phyloP scores from a whole-genome alignment of 176 grass and related monocot species.

The Cenchrus americanus region DNA sequence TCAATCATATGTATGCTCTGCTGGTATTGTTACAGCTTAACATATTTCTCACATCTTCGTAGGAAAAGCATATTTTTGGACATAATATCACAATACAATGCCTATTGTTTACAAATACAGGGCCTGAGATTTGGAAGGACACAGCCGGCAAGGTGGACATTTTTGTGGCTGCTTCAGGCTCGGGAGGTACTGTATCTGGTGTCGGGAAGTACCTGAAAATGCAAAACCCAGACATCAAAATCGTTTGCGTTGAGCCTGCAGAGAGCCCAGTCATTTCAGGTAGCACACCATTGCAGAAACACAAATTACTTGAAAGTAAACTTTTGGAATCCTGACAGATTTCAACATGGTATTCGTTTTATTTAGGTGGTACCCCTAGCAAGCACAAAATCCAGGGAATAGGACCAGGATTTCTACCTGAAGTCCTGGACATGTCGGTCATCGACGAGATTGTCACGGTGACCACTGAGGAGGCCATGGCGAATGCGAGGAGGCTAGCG shows the following conservation, averaged over 20 bases:
- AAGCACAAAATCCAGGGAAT: conserved; percentile 89
- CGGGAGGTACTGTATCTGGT: conserved; percentile 73
- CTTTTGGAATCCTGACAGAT: background rate
- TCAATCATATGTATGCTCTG: background rate
- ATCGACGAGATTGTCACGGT: conserved; percentile 72
- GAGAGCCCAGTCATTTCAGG: conserved; percentile 80
- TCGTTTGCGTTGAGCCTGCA: conserved; percentile 72
- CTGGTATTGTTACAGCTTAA: background rate
- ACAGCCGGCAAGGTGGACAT: conserved; percentile 62
- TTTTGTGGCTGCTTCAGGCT: conserved; percentile 57
- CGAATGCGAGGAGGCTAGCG: conserved; percentile 73
- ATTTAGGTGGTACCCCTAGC: conserved; percentile 60
- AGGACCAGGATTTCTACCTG: conserved; percentile 65
- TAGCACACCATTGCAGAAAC: background rate
- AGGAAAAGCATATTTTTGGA: too few relatives aligned
- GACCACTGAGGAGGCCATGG: conserved; percentile 65
- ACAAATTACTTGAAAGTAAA: background rate
- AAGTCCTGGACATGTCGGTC: conserved; percentile 62
- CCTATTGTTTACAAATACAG: conserved; percentile 20
- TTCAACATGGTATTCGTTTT: background rate
- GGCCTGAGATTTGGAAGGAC: conserved; percentile 69
- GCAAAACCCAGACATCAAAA: conserved; percentile 62
- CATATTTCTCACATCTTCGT: too few relatives aligned
- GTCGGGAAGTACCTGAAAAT: conserved; percentile 74
- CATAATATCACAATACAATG: background rate